phyloP scores from a whole-genome alignment of 768 basidiomycete genomes.

The Hydnomerulius pinastri region DNA sequence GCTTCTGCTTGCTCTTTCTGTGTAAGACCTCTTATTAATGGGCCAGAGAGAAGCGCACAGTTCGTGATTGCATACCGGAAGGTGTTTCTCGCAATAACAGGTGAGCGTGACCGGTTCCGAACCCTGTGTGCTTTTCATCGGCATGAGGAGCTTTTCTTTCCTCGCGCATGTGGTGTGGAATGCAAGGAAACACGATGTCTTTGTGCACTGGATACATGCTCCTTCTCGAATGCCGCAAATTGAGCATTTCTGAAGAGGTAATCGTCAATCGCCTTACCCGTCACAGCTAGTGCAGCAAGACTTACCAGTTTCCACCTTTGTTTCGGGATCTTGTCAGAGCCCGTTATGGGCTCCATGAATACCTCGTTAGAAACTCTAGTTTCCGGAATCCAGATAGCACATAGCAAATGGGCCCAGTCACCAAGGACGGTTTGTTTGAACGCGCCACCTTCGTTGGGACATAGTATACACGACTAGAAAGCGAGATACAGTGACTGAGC shows the following conservation, averaged over 20 bases:
- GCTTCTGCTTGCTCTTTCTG: slow-evolving; percentile 72
- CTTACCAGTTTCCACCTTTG: slow-evolving; percentile 92
- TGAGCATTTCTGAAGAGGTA: slow-evolving; percentile 52
- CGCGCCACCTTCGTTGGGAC: slow-evolving; percentile 95
- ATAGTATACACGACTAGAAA: slow-evolving; percentile 84
- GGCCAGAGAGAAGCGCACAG: neutral
- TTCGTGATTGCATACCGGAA: slow-evolving; percentile 60
- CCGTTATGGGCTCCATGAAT: slow-evolving; percentile 98
- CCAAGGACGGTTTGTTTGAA: slow-evolving; percentile 95
- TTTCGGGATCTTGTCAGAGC: slow-evolving; percentile 84
- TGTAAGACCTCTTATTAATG: neutral
- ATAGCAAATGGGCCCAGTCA: slow-evolving; percentile 95
- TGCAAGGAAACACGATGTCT: slow-evolving; percentile 85
- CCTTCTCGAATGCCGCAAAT: slow-evolving; percentile 65
- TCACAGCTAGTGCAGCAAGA: slow-evolving; percentile 6
- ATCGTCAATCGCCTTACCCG: slow-evolving; percentile 9
- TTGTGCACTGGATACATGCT: slow-evolving; percentile 96
- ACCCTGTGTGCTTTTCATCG: slow-evolving; percentile 83
- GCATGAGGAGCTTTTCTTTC: slow-evolving; percentile 78
- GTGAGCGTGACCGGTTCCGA: slow-evolving; percentile 72
- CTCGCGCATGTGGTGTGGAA: slow-evolving; percentile 96
- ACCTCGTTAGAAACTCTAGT: slow-evolving; percentile 90
- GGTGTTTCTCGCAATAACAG: slow-evolving; percentile 88
- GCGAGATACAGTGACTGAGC: neutral
- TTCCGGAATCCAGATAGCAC: slow-evolving; percentile 97